A percentile compares a stretch with the other conserved stretches of the same genome.
Evolutionary conservation across 2,329 filamentous ascomycete genomes (phyloP).

Genomic region (Apiospora saccharicola): DNA sequence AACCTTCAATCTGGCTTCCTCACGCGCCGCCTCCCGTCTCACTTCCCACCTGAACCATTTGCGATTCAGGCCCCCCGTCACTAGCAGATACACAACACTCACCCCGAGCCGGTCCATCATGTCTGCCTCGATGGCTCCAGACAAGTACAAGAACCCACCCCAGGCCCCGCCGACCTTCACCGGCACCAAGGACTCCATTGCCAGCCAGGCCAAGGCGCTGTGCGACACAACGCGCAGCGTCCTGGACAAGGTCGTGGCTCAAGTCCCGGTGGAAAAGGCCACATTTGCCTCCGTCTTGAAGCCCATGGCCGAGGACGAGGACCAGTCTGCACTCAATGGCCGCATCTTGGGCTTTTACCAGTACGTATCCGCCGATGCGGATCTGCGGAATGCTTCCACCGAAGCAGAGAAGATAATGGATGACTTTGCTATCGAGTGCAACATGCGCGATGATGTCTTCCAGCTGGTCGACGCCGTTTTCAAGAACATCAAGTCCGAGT

Average conservation of each 20-base stretch:
- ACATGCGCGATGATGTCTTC: conserved; percentile 85
- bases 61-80: conserved; percentile 47
- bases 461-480: conserved; percentile 67
- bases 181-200: conserved; percentile 73
- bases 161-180: conserved; percentile 82
- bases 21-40: conserved; percentile 66
- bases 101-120: conserved; percentile 42
- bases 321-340: conserved; percentile 63
- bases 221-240: conserved; percentile 69
- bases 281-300: conserved; percentile 63
- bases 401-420: conserved; percentile 79
- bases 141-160: conserved; percentile 75
- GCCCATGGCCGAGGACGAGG: conserved; percentile 79
- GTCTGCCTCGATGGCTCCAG: conserved; percentile 69
- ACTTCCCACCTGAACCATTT: conserved; percentile 65
- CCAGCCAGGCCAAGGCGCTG: conserved; percentile 70
- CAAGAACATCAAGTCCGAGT: conserved; percentile 60
- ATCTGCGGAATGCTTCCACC: conserved; percentile 76
- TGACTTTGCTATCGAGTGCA: conserved; percentile 79
- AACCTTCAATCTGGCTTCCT: conserved; percentile 71
- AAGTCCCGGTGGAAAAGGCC: conserved; percentile 60
- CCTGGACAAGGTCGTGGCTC: conserved; percentile 72
- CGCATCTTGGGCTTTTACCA: conserved; percentile 83
- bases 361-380: conserved; percentile 73
- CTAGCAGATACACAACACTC: conserved; percentile 33